These are phyloP conservation scores for Stygiomarasmius scandens DNA, from an alignment of 1,284 basidiomycete genomes.

Conservation along the genomic window DNA sequence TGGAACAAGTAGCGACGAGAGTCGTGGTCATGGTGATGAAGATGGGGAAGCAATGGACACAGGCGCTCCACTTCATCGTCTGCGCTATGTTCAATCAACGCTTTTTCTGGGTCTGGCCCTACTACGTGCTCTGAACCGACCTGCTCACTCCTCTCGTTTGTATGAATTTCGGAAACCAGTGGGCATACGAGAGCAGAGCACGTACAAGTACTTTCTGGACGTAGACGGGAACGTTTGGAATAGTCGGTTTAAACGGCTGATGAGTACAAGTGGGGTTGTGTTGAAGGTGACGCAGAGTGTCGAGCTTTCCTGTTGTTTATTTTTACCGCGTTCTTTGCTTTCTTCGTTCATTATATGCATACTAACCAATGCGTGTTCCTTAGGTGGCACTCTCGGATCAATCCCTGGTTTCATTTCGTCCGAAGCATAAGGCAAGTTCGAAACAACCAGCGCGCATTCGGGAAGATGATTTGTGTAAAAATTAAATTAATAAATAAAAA, in stretches of 20 bases:
- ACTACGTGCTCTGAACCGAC: conserved; percentile 41
- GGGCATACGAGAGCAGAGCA: not conserved
- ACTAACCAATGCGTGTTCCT: too few relatives aligned
- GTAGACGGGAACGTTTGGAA: conserved; percentile 75
- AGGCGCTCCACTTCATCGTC: conserved; percentile 17
- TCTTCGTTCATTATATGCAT: too few relatives aligned
- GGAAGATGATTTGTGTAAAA: too few relatives aligned
- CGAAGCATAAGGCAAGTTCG: too few relatives aligned
- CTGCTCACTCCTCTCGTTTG: conserved; percentile 20
- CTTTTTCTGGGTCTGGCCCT: conserved; percentile 48
- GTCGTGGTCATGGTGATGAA: too few relatives aligned
- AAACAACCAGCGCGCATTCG: too few relatives aligned
- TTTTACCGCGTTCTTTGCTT: too few relatives aligned
- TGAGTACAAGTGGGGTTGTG: conserved; percentile 62
- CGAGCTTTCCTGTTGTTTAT: too few relatives aligned
- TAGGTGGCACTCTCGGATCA: conserved; percentile 46
- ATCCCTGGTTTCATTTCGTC: conserved; percentile 63
- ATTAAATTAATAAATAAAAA: too few relatives aligned
- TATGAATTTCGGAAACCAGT: not conserved
- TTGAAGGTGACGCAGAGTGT: conserved; percentile 71
- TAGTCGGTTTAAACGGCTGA: conserved; percentile 66
- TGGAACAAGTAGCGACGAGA: not conserved
- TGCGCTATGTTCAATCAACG: conserved; percentile 42
- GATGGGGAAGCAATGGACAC: conserved; percentile 12
- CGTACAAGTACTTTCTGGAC: conserved; percentile 25